Conservation (phyloP, 495 filamentous ascomycete species). For the Aspergillus cristatus region DNA sequence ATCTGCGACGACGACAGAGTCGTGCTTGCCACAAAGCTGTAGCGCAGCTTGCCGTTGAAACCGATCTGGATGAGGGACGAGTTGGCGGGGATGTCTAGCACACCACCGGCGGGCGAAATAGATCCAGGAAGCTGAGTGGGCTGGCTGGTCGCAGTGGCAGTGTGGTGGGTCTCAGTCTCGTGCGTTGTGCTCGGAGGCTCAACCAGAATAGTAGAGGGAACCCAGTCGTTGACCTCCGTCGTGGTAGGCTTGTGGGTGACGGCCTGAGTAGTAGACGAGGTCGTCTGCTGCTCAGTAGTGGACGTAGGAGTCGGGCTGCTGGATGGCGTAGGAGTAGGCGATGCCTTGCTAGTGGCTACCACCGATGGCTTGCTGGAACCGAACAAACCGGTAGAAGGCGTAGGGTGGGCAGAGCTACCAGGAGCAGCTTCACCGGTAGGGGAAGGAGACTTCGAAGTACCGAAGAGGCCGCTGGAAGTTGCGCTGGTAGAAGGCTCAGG, state of each 20-base stretch:
- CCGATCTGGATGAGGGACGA: slow-evolving; percentile 72
- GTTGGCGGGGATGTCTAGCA: slow-evolving; percentile 47
- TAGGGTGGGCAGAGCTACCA: slow-evolving; percentile 2
- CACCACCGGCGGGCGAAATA: slow-evolving; percentile 56
- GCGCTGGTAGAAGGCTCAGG: background rate
- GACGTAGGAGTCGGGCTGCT: slow-evolving; percentile 2
- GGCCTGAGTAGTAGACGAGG: slow-evolving; percentile 4
- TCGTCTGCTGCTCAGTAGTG: slow-evolving; percentile 1
- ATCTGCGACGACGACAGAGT: slow-evolving; percentile 72
- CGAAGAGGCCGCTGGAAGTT: slow-evolving; percentile 7
- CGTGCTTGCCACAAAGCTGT: slow-evolving; percentile 64
- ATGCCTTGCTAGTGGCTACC: background rate
- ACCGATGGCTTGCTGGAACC: background rate
- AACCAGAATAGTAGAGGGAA: slow-evolving; percentile 16
- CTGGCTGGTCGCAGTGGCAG: slow-evolving; percentile 28
- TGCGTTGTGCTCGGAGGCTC: slow-evolving; percentile 14
- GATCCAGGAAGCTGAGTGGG: slow-evolving; percentile 60
- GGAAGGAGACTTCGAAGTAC: slow-evolving; percentile 5
- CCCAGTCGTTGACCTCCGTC: slow-evolving; percentile 11
- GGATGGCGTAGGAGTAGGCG: slow-evolving; percentile 2
- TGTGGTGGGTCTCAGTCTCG: slow-evolving; percentile 15
- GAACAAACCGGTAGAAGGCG: slow-evolving; percentile 1
- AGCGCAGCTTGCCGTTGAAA: slow-evolving; percentile 72
- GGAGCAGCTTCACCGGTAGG: slow-evolving; percentile 5
- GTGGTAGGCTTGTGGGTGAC: slow-evolving; percentile 11